phyloP scores from a whole-genome alignment of 2,329 filamentous ascomycete species.

The Triangularia setosa region DNA sequence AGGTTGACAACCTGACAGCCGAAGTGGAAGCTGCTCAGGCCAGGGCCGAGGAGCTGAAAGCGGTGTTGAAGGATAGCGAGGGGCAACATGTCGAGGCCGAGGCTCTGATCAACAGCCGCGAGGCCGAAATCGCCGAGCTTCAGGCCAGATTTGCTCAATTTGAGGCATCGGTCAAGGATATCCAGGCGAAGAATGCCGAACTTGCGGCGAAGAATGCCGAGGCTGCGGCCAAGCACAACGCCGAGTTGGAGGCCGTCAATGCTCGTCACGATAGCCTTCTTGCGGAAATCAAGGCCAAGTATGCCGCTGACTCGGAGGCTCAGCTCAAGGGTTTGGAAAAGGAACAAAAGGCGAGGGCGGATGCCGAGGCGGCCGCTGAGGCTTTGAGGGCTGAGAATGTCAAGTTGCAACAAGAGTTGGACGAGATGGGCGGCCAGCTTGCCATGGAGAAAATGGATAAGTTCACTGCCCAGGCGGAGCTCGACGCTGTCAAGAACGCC shows the following conservation, averaged over 20 bases:
- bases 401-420: conserved; percentile 45
- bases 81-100: conserved; percentile 34
- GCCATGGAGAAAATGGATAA: conserved; percentile 59
- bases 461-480: conserved; percentile 55
- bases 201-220: conserved; percentile 44
- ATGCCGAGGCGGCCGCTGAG: conserved; percentile 36
- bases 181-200: conserved; percentile 41
- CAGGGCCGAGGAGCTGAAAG: conserved; percentile 20
- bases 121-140: conserved; percentile 44
- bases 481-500: conserved; percentile 54
- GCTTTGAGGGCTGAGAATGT: conserved; percentile 39
- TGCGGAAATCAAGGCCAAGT: conserved; percentile 41
- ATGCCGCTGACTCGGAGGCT: conserved; percentile 28
- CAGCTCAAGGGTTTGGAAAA: conserved; percentile 35
- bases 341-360: conserved; percentile 35
- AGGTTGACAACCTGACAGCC: conserved; percentile 28
- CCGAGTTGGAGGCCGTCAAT: conserved; percentile 37
- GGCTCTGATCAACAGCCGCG: conserved; percentile 37
- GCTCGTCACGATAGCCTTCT: conserved; percentile 36
- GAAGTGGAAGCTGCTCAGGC: conserved; percentile 34
- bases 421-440: conserved; percentile 50
- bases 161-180: conserved; percentile 31
- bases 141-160: conserved; percentile 42
- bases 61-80: conserved; percentile 19
- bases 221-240: conserved; percentile 39